phyloP scores from a whole-genome alignment of 306 rosid genomes.

The Dalbergia oliveri region DNA sequence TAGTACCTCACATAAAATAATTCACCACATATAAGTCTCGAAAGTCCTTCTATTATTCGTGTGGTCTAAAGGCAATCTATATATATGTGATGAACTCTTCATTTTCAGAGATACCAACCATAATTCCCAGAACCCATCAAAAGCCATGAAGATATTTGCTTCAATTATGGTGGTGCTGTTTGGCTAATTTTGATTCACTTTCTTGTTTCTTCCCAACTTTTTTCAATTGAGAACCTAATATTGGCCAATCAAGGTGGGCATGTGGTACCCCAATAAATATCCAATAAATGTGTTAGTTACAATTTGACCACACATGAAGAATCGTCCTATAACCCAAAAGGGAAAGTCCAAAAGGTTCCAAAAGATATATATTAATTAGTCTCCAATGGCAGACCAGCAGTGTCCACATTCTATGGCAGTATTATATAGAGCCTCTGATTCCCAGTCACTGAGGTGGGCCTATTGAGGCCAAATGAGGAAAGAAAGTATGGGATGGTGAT shows the following conservation, averaged over 20 bases:
- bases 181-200: slow-evolving; percentile 30
- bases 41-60: neutral
- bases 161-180: slow-evolving; percentile 54
- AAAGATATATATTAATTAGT: neutral
- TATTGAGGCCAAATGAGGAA: slow-evolving; percentile 44
- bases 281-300: neutral
- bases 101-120: slow-evolving; percentile 45
- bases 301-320: slow-evolving; percentile 46
- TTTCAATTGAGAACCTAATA: slow-evolving; percentile 24
- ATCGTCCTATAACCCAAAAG: slow-evolving; percentile 48
- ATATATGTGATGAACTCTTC: slow-evolving; percentile 1
- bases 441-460: slow-evolving; percentile 33
- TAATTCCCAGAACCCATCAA: slow-evolving; percentile 40
- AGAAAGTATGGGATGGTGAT: slow-evolving; percentile 61
- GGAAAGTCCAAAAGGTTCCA: slow-evolving; percentile 49
- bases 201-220: slow-evolving; percentile 34
- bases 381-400: slow-evolving; percentile 39
- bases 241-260: slow-evolving; percentile 53
- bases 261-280: slow-evolving; percentile 39
- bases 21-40: neutral
- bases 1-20: neutral
- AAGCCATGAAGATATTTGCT: slow-evolving; percentile 47
- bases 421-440: slow-evolving; percentile 31
- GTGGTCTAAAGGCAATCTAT: slow-evolving; percentile 43
- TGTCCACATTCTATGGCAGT: slow-evolving; percentile 45